A percentile compares a stretch with the other conserved stretches of the same genome.
phyloP scores from a whole-genome alignment of 2,329 filamentous ascomycete genomes.

The Cordyceps farinosa region DNA sequence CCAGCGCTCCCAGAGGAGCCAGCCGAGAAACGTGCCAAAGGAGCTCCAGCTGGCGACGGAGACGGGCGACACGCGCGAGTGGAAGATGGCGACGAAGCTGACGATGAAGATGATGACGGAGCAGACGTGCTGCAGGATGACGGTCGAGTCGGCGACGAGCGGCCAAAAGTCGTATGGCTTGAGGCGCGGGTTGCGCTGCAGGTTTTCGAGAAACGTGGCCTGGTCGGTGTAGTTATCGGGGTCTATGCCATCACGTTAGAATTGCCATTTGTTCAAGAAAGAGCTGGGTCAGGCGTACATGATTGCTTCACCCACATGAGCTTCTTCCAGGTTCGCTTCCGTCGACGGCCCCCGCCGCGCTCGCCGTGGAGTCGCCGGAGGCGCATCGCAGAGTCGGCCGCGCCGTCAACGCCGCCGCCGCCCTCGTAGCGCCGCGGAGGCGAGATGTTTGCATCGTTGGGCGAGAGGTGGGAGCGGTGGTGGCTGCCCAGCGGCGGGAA shows the following conservation, averaged over 20 bases:
- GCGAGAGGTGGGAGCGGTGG: constrained; percentile 65
- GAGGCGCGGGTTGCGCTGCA: constrained; percentile 89
- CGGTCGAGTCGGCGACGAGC: constrained; percentile 87
- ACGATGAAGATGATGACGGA: constrained; percentile 93
- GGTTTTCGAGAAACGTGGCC: constrained; percentile 90
- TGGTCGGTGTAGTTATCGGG: constrained; percentile 99
- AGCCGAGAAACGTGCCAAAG: constrained; percentile 77
- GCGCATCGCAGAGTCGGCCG: constrained; percentile 32
- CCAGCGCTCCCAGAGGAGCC: constrained; percentile 92
- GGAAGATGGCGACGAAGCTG: constrained; percentile 86
- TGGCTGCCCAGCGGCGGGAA: constrained; percentile 32
- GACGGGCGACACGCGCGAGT: constrained; percentile 84
- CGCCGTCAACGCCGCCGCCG: constrained; percentile 36
- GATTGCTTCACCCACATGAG: constrained; percentile 96
- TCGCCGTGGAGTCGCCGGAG: constrained; percentile 47
- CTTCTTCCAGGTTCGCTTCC: constrained; percentile 85
- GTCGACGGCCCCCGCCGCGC: constrained; percentile 62
- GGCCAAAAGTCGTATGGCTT: constrained; percentile 99
- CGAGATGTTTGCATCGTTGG: constrained; percentile 77
- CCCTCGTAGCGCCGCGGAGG: constrained; percentile 47
- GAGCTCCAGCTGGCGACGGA: constrained; percentile 83
- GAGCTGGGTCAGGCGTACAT: constrained; percentile 51
- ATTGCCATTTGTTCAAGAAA: not conserved
- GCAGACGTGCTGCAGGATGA: constrained; percentile 95
- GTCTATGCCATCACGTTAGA: constrained; percentile 48